phyloP scores from a whole-genome alignment of 768 basidiomycete species.

The Chalciporus chontae region DNA sequence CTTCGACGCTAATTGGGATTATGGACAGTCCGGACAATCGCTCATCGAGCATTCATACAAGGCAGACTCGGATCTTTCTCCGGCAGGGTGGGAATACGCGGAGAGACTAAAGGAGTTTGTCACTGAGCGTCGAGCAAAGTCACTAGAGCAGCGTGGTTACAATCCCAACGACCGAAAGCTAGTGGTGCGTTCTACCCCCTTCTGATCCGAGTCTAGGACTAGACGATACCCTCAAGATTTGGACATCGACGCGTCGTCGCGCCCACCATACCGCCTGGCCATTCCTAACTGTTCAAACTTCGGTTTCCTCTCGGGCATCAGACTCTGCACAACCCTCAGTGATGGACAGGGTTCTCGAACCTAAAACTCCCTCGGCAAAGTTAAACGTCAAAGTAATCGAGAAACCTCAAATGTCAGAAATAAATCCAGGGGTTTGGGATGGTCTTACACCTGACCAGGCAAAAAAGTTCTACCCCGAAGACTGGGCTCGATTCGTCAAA shows the following conservation, averaged over 20 bases:
- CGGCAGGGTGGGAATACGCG: constrained; percentile 94
- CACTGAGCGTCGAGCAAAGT: constrained; percentile 73
- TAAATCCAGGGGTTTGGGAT: constrained; percentile 98
- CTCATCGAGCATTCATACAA: constrained; percentile 98
- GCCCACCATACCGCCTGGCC: constrained; percentile 98
- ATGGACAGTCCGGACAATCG: constrained; percentile 87
- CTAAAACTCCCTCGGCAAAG: constrained; percentile 17
- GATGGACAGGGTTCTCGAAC: not conserved
- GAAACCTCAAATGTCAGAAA: constrained; percentile 96
- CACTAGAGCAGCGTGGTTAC: constrained; percentile 67
- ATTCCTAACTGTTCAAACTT: constrained; percentile 48
- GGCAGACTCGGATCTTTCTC: constrained; percentile 95
- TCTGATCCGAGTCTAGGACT: not conserved
- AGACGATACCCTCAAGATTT: constrained; percentile 55
- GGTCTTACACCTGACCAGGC: constrained; percentile 90
- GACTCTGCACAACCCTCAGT: not conserved
- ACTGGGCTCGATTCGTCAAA: constrained; percentile 88
- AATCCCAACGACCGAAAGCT: constrained; percentile 57
- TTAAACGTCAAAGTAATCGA: constrained; percentile 81
- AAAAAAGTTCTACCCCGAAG: constrained; percentile 84
- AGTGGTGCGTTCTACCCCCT: constrained; percentile 47
- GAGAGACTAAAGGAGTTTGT: constrained; percentile 89
- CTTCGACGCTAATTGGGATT: not conserved
- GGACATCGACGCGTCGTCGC: constrained; percentile 92
- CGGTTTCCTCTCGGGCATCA: constrained; percentile 12